These are phyloP conservation scores for Yamadazyma membranifaciens DNA, from an alignment of 1,139 yeast species.

Conservation along the genomic window DNA sequence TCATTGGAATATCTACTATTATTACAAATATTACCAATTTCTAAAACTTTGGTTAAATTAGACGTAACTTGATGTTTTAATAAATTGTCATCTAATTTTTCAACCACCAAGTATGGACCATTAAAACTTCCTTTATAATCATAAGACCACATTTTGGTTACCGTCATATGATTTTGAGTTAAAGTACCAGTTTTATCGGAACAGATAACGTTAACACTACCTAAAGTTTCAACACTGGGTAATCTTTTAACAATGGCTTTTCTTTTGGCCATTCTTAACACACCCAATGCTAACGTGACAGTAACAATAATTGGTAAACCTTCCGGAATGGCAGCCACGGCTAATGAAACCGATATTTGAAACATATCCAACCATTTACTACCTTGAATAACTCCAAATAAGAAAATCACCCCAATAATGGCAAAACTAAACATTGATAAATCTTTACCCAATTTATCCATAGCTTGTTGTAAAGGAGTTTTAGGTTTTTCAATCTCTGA, in stretches of 20 bases:
- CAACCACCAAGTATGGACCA: conserved; percentile 48
- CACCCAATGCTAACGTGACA: conserved; percentile 93
- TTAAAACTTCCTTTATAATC: conserved; percentile 60
- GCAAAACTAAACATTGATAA: conserved; percentile 77
- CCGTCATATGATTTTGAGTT: conserved; percentile 93
- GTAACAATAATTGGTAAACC: conserved; percentile 96
- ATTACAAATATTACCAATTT: conserved; percentile 77
- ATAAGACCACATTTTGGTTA: conserved; percentile 79
- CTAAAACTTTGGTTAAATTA: conserved; percentile 56
- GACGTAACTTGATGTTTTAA: conserved; percentile 47
- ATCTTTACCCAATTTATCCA: conserved; percentile 93
- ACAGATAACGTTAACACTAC: conserved; percentile 92
- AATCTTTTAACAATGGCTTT: conserved; percentile 90
- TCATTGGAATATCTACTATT: conserved; percentile 72
- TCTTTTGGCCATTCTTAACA: conserved; percentile 89
- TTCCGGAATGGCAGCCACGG: conserved; percentile 98
- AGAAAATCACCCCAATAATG: conserved; percentile 82
- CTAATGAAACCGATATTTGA: conserved; percentile 91
- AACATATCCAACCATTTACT: conserved; percentile 96
- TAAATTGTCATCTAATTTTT: conserved; percentile 38
- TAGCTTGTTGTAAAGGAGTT: conserved; percentile 89
- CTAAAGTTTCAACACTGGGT: conserved; percentile 94
- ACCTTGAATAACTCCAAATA: conserved; percentile 86
- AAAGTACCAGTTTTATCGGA: conserved; percentile 95
- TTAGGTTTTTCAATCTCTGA: conserved; percentile 90